Percentiles rank a stretch among this genome's conserved stretches.
These are phyloP conservation scores for Monosporascus sp. DNA, from an alignment of 2,329 filamentous ascomycete genomes.

Conservation along the genomic window DNA sequence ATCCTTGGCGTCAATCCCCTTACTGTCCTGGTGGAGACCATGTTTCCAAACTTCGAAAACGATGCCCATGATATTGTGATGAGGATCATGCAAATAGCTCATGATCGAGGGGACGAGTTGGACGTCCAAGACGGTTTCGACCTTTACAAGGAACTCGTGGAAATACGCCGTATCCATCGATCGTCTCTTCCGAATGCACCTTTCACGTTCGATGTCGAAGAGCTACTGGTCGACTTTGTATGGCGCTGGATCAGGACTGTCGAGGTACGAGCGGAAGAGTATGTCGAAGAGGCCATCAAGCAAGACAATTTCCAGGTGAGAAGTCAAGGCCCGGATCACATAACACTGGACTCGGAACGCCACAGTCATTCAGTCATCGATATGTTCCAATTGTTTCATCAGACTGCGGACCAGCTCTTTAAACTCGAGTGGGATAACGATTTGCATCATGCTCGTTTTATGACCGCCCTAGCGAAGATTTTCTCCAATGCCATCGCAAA, in stretches of 20 bases:
- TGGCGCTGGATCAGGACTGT: conserved; percentile 90
- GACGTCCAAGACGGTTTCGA: conserved; percentile 90
- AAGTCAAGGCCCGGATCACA: conserved; percentile 54
- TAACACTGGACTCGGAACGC: conserved; percentile 70
- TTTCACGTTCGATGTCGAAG: conserved; percentile 86
- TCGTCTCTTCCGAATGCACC: conserved; percentile 65
- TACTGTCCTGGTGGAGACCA: conserved; percentile 71
- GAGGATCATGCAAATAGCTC: conserved; percentile 69
- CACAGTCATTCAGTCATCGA: conserved; percentile 93
- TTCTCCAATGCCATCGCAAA: conserved; percentile 76
- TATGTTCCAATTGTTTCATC: conserved; percentile 88
- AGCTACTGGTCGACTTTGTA: conserved; percentile 82
- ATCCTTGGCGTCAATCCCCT: conserved; percentile 69
- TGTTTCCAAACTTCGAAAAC: conserved; percentile 84
- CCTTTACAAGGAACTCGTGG: conserved; percentile 81
- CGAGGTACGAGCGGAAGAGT: conserved; percentile 71
- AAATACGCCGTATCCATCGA: conserved; percentile 75
- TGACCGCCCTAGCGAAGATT: conserved; percentile 84
- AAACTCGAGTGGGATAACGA: conserved; percentile 90
- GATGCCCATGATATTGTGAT: conserved; percentile 82
- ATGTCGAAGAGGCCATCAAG: conserved; percentile 86
- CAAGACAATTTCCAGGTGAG: conserved; percentile 82
- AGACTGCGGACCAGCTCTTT: conserved; percentile 81
- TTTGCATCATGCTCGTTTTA: conserved; percentile 90
- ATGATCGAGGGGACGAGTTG: conserved; percentile 66